Evolutionary conservation across 2,329 filamentous ascomycete species (phyloP), one percentile per base, ranked within the genome.

Genomic region (Bisporella sp.): DNA sequence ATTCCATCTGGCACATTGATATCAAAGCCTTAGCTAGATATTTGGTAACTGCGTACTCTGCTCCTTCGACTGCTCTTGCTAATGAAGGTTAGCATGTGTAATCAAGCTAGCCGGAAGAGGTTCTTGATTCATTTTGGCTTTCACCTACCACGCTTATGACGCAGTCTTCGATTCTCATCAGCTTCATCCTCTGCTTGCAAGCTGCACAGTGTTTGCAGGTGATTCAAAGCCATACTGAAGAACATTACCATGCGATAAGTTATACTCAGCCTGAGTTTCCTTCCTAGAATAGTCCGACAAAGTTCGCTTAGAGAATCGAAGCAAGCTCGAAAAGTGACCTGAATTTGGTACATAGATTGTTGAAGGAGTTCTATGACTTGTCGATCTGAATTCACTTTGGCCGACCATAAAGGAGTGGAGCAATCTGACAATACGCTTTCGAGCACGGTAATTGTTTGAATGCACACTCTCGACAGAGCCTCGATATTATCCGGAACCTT

Each of bases 31-130:
- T 48, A 11, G 54, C 35, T 3, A 62, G 37, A 41, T 53, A 54
- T 43, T 56, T 60, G 40, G 52, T 60, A 30, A 59, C 54, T 21
- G 47, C 47, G 42, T 59, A 62, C 48, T 62, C 59, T 42, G 44
- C 35, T 8, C 21, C 21, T 21, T 21, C 21, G 21, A 21, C 21
- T 21, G 3, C 21, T 21, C 21, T 21, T 21, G 21, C 21, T 21
- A 21, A 21, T 21, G 21, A 21, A 21, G 21, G 21, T 21, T 21
- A 21, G 21, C 21, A 21, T 21, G 21, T 21, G 21, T 21, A 21
- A 21, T 21, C 21, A 21, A 21, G 21, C 21, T 21, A 21, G 21
- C 3, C 21, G 21, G 21, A 21, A 21, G 21, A 21, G 3, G 21
- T 21, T 21, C 21, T 21, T 21, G 21, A 21, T 21, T 21, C 21